phyloP scores from a whole-genome alignment of 2,329 filamentous ascomycete genomes.

The Pestalotiopsis fici region DNA sequence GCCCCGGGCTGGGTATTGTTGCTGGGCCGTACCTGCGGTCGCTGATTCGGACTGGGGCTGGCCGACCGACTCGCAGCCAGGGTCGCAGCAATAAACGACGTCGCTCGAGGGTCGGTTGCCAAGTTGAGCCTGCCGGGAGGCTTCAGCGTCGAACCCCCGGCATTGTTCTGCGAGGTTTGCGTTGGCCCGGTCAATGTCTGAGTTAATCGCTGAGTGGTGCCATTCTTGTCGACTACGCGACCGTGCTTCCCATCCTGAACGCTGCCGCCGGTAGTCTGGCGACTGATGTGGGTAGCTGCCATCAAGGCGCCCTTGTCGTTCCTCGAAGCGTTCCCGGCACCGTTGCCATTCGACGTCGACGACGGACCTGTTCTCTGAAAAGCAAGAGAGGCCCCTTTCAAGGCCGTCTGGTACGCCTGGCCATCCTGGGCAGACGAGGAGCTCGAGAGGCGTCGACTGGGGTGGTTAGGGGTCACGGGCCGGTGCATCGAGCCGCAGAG shows the following conservation, averaged over 20 bases:
- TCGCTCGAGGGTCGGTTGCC: conserved; percentile 45
- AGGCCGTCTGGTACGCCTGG: conserved; percentile 36
- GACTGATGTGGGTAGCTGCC: conserved; percentile 42
- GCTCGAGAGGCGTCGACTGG: conserved; percentile 25
- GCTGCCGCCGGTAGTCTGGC: conserved; percentile 41
- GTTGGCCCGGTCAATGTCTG: conserved; percentile 14
- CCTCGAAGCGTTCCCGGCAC: conserved; percentile 11
- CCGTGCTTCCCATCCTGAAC: conserved; percentile 19
- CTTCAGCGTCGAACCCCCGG: conserved; percentile 8
- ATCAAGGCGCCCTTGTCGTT: conserved; percentile 40
- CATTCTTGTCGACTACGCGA: conserved; percentile 17
- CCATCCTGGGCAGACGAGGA: conserved; percentile 28
- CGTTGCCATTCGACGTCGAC: conserved; percentile 8
- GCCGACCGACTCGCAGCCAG: conserved; percentile 63
- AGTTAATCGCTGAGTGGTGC: conserved; percentile 23
- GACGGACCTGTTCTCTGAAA: conserved; percentile 42
- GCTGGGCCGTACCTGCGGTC: conserved; percentile 14
- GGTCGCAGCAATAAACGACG: conserved; percentile 63
- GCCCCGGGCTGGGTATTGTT: conserved; percentile 20
- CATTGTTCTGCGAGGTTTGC: neutral
- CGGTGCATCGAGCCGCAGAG: conserved; percentile 26
- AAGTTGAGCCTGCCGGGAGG: conserved; percentile 18
- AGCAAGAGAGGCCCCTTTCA: conserved; percentile 57
- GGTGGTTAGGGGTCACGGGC: conserved; percentile 22
- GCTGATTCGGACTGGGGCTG: conserved; percentile 48